A percentile compares a stretch with the other conserved stretches of the same genome.
Conservation (phyloP, 257 asterid species). For the Capsicum rhomboideum region DNA sequence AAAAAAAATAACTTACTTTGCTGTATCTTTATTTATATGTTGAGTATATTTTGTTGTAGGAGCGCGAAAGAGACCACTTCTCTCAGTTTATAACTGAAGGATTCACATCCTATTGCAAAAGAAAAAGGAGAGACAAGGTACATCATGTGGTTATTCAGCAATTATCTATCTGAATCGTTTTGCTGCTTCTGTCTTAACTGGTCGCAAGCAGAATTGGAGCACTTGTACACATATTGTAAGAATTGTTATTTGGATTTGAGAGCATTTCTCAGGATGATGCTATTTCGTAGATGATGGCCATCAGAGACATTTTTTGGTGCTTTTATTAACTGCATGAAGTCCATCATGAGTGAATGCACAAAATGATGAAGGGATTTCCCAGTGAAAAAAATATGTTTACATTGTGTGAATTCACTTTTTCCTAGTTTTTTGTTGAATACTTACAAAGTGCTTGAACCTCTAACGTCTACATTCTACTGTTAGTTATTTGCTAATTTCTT, state of each 20-base stretch:
- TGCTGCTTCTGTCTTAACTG: background rate
- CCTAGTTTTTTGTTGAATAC: background rate
- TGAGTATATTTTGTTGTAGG: conserved; percentile 30
- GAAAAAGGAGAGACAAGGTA: conserved; percentile 98
- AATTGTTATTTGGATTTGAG: background rate
- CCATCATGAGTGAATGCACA: background rate
- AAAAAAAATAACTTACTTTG: background rate
- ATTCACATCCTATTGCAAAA: conserved; percentile 92
- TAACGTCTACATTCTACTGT: background rate
- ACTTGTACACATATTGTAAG: background rate
- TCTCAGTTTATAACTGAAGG: conserved; percentile 97
- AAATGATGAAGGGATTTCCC: background rate
- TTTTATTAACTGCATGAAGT: background rate
- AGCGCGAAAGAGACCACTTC: conserved; percentile 91
- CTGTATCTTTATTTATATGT: background rate
- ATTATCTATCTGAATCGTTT: background rate
- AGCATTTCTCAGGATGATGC: background rate
- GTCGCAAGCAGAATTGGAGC: background rate
- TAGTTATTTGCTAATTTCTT: background rate
- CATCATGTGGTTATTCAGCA: background rate
- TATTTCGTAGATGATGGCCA: background rate
- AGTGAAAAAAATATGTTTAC: background rate
- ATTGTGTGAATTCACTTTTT: background rate
- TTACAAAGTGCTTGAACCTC: background rate
- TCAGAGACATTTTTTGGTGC: background rate